Conservation (phyloP, 78 protist genomes). For the Isochrysis galbana region DNA sequence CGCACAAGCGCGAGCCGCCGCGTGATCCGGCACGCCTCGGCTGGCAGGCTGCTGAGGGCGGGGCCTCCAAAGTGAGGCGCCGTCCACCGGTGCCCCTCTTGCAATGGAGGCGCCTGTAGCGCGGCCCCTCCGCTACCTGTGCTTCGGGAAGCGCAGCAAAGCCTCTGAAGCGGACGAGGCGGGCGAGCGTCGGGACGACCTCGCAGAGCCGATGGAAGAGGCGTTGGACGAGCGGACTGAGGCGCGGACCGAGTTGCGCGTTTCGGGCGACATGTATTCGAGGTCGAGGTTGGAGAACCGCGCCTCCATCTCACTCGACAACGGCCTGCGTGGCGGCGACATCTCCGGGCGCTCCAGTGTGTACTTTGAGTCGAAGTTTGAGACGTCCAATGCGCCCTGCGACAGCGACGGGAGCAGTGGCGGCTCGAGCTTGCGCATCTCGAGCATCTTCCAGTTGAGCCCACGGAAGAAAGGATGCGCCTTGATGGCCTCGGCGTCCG, state of each 20-base stretch:
- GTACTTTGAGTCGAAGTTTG: neutral
- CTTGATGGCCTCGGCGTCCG: neutral
- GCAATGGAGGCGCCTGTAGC: too few species aligned
- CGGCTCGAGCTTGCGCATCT: neutral
- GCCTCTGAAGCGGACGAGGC: neutral
- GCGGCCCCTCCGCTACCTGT: too few species aligned
- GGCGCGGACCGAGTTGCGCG: neutral
- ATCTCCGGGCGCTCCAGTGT: neutral
- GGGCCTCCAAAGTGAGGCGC: too few species aligned
- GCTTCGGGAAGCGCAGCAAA: neutral
- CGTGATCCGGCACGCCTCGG: too few species aligned
- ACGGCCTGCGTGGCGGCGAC: slow-evolving; percentile 1
- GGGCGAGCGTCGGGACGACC: neutral
- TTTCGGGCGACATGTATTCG: neutral
- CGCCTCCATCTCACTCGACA: neutral
- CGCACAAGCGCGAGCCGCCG: too few species aligned
- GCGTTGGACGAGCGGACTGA: neutral
- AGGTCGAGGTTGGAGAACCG: neutral
- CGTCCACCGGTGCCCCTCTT: too few species aligned
- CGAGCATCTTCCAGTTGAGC: neutral
- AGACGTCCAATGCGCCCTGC: neutral
- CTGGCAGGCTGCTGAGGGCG: too few species aligned
- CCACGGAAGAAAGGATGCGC: neutral
- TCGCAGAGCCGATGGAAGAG: neutral
- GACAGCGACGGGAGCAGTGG: neutral